Evolutionary conservation across 2,329 filamentous ascomycete genomes (phyloP).

Genomic region (Xylaria sp.): DNA sequence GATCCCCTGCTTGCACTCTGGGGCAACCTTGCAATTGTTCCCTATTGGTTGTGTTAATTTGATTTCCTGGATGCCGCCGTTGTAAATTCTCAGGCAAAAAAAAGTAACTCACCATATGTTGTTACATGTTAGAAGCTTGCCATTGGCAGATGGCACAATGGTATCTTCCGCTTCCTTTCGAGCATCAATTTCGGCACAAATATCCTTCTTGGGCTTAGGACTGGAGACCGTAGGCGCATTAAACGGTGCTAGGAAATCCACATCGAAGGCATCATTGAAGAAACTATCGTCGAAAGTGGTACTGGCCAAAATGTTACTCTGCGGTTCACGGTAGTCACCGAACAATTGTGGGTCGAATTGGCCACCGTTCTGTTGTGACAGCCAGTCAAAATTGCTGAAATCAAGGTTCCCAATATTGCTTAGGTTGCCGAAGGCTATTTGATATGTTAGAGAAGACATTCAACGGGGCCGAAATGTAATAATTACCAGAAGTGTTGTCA

Average conservation of each 20-base stretch:
- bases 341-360: slow-evolving; percentile 93
- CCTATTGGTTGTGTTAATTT: slow-evolving; percentile 67
- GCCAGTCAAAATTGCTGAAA: slow-evolving; percentile 73
- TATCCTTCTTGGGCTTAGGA: slow-evolving; percentile 64
- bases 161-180: slow-evolving; percentile 76
- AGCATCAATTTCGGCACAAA: slow-evolving; percentile 82
- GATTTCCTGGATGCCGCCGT: background rate
- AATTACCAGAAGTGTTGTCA: slow-evolving; percentile 60
- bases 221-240: slow-evolving; percentile 66
- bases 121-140: slow-evolving; percentile 81
- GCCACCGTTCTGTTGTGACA: slow-evolving; percentile 82
- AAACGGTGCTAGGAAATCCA: slow-evolving; percentile 84
- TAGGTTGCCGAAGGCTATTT: slow-evolving; percentile 50
- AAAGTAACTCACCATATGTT: slow-evolving; percentile 83
- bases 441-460: slow-evolving; percentile 9
- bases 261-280: slow-evolving; percentile 80
- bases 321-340: slow-evolving; percentile 89
- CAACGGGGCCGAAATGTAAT: slow-evolving; percentile 39
- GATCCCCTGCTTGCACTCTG: slow-evolving; percentile 87
- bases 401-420: slow-evolving; percentile 55
- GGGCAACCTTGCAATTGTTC: slow-evolving; percentile 88
- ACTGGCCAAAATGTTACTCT: slow-evolving; percentile 78
- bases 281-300: slow-evolving; percentile 76
- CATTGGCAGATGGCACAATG: slow-evolving; percentile 65
- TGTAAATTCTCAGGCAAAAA: slow-evolving; percentile 14